phyloP scores from a whole-genome alignment of 371 early-diverging fungal species.

The Apophysomyces sp. region DNA sequence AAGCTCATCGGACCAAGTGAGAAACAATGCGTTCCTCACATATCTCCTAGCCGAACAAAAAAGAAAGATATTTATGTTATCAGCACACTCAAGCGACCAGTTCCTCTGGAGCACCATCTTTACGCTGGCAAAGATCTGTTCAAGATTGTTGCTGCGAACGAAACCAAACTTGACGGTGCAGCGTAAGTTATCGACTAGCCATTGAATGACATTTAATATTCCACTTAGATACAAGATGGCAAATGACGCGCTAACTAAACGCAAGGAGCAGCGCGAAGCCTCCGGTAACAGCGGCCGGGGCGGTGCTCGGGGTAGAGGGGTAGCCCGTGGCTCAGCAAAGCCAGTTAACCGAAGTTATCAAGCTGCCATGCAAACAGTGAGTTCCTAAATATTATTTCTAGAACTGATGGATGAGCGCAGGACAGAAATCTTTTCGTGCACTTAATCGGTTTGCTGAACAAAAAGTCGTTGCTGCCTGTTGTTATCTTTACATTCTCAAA shows the following conservation, averaged over 20 bases:
- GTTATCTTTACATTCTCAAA: slow-evolving; percentile 98
- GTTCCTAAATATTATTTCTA: background rate
- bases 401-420: slow-evolving; percentile 21
- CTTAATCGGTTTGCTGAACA: slow-evolving; percentile 74
- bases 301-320: slow-evolving; percentile 37
- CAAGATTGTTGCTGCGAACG: slow-evolving; percentile 83
- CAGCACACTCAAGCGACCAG: slow-evolving; percentile 94
- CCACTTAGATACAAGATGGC: slow-evolving; percentile 64
- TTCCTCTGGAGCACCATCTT: slow-evolving; percentile 96
- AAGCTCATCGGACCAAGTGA: slow-evolving; percentile 8
- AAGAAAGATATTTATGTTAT: slow-evolving; percentile 97
- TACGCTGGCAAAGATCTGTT: slow-evolving; percentile 81
- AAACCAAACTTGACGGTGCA: slow-evolving; percentile 38
- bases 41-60: slow-evolving; percentile 79
- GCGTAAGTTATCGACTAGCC: slow-evolving; percentile 16
- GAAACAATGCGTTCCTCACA: background rate
- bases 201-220: background rate
- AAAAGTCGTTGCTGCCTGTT: slow-evolving; percentile 83
- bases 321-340: slow-evolving; percentile 47
- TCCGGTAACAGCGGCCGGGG: slow-evolving; percentile 49
- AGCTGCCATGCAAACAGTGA: slow-evolving; percentile 36
- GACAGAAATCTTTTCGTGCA: slow-evolving; percentile 82
- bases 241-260: slow-evolving; percentile 56
- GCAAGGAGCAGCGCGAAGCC: slow-evolving; percentile 49
- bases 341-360: slow-evolving; percentile 42